A percentile compares a stretch with the other conserved stretches of the same genome.
Evolutionary conservation across 176 grass and related monocot genomes (phyloP).

Genomic region (Carex kokanica): DNA sequence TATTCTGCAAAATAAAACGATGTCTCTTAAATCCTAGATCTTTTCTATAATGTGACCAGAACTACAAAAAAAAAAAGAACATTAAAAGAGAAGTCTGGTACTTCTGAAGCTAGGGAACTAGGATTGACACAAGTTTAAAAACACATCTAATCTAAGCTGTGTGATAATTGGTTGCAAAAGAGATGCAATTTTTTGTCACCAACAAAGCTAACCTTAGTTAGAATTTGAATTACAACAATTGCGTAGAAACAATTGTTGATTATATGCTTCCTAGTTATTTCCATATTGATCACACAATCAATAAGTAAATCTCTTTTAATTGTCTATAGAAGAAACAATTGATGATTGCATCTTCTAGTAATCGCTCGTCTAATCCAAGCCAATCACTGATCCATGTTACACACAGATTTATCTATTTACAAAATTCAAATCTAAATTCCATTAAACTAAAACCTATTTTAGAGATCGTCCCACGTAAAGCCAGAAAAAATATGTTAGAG

Average conservation of each 20-base stretch:
- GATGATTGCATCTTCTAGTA: neutral
- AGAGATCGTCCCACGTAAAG: neutral
- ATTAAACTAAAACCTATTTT: neutral
- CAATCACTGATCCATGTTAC: neutral
- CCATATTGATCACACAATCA: neutral
- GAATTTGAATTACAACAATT: neutral
- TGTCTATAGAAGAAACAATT: neutral
- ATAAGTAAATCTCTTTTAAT: neutral
- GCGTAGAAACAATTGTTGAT: neutral
- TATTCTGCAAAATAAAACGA: constrained; percentile 26
- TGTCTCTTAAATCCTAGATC: neutral
- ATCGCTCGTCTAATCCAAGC: neutral
- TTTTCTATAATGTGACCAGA: neutral
- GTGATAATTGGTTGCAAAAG: neutral
- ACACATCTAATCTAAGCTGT: neutral
- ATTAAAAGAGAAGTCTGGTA: neutral
- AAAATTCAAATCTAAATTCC: constrained; percentile 4
- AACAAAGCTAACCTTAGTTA: neutral
- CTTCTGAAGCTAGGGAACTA: neutral
- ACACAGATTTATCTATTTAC: neutral
- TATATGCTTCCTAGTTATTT: neutral
- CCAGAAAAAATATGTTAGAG: neutral
- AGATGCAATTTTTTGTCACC: neutral
- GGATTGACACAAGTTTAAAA: neutral
- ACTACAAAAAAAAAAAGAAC: neutral